Base-by-base conservation (phyloP, 805 yeast genomes). In the Starmerella ratchasimensis region DNA sequence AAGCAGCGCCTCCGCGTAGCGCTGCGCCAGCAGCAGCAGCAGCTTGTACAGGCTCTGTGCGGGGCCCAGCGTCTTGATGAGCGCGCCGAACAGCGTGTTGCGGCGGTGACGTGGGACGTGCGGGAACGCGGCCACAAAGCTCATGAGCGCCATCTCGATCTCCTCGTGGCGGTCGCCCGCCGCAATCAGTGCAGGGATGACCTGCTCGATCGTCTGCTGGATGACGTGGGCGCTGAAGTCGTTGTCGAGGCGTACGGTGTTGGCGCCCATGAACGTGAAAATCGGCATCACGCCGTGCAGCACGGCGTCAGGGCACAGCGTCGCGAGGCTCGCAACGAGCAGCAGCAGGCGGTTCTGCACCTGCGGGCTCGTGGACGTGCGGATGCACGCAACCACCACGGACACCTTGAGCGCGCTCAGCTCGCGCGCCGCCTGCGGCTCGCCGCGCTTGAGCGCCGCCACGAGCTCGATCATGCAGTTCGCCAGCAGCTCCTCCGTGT, bases 281-380 rank as follows among this genome's bases (percentile, higher is more conserved):
- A 90, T 88, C n/a, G 98, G 98, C 98, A 90, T 90, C 7, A 90
- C 94, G 2, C 95, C 80, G 60, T 90, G 97, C 37, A 90, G 64
- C 21, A 90, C 84, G 22, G 80, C 72, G 53, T 88, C 96, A 7
- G 97, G 95, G 10, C 88, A 80, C 39, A 90, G 61, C 1, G 83
- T 66, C 1, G 97, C 97, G 48, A 90, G 63, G 34, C 83, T 78
- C 2, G 96, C 80, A 48, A 90, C 75, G 20, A 90, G 88, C 41
- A 88, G 63, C 42, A 90, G 63, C 35, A 88, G 61, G 48, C 84
- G 72, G 61, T 90, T 90, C 61, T 90, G 98, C 20, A 86, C 93
- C 58, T 88, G 97, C 2, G 96, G 97, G 21, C 94, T 81, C 31
- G 74, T 70, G 1, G 95, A 77, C 2, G 84, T 72, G 54, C 98